Conservation (phyloP, 176 grass and related monocot genomes). For the Canna indica region DNA sequence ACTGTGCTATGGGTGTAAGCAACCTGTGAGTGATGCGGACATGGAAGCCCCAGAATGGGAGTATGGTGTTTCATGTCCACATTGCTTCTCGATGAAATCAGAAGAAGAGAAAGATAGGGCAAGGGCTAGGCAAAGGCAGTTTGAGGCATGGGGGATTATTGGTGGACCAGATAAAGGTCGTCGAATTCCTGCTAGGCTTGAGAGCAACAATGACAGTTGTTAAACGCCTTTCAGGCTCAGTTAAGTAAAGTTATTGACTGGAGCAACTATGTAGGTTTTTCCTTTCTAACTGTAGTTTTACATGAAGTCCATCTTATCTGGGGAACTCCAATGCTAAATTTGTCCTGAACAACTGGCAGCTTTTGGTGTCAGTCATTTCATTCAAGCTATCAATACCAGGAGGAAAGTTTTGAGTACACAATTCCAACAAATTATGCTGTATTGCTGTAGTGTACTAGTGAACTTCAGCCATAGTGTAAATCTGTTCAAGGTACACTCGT, state of each 20-base stretch:
- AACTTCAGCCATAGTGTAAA: no score
- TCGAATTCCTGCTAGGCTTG: slow-evolving; percentile 12
- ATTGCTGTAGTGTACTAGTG: no score
- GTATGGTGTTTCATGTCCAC: slow-evolving; percentile 70
- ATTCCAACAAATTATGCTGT: no score
- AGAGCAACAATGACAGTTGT: not conserved
- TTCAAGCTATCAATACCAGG: no score
- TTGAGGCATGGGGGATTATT: slow-evolving; percentile 69
- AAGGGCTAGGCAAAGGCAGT: slow-evolving; percentile 68
- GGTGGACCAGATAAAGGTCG: slow-evolving; percentile 79
- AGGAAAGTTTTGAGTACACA: no score
- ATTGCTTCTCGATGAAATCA: slow-evolving; percentile 60
- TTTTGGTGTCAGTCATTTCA: no score
- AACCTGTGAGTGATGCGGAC: slow-evolving; percentile 73
- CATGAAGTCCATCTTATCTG: not conserved
- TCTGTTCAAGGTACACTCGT: no score
- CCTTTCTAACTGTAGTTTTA: not conserved
- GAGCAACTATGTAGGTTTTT: not conserved
- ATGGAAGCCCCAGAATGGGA: slow-evolving; percentile 85
- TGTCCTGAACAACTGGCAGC: no score
- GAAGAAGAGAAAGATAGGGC: slow-evolving; percentile 77
- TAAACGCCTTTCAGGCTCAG: slow-evolving; percentile 12
- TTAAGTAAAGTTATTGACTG: not conserved
- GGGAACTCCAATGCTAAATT: not conserved
- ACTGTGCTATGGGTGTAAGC: slow-evolving; percentile 92